A percentile compares a stretch with the other conserved stretches of the same genome.
Conservation (phyloP, 208 protist species). For the Trichomonas gallinae region DNA sequence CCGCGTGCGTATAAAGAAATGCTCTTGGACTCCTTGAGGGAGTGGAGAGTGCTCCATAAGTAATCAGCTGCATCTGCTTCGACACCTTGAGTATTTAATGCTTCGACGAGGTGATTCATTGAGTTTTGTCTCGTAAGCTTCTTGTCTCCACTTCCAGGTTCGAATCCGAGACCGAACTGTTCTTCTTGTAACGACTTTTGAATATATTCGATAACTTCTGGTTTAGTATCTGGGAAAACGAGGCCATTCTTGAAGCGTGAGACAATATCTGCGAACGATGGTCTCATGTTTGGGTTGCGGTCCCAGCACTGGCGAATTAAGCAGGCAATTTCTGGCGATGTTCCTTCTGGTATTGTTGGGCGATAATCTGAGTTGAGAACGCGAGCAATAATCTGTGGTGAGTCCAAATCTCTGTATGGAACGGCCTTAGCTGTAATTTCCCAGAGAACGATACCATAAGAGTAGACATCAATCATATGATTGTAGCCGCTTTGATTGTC, state of each 20-base stretch:
- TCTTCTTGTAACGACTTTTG: not conserved
- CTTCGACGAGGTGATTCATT: not conserved
- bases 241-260: not conserved
- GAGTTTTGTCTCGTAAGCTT: not conserved
- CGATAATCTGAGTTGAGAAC: not conserved
- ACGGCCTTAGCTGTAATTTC: not conserved
- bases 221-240: not conserved
- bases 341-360: not conserved
- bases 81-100: not conserved
- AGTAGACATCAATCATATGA: not conserved
- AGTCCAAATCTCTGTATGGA: not conserved
- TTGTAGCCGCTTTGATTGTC: not conserved
- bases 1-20: not conserved
- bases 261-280: not conserved
- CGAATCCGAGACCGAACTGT: not conserved
- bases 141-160: not conserved
- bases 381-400: not conserved
- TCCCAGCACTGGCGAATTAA: slow-evolving; percentile 5
- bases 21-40: not conserved
- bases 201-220: not conserved
- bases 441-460: slow-evolving; percentile 13
- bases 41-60: not conserved
- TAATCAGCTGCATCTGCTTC: not conserved
- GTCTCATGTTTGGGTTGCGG: not conserved
- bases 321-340: not conserved